Evolutionary conservation across 352 stramenopile genomes (phyloP).

Genomic region (Lagenidium giganteum): DNA sequence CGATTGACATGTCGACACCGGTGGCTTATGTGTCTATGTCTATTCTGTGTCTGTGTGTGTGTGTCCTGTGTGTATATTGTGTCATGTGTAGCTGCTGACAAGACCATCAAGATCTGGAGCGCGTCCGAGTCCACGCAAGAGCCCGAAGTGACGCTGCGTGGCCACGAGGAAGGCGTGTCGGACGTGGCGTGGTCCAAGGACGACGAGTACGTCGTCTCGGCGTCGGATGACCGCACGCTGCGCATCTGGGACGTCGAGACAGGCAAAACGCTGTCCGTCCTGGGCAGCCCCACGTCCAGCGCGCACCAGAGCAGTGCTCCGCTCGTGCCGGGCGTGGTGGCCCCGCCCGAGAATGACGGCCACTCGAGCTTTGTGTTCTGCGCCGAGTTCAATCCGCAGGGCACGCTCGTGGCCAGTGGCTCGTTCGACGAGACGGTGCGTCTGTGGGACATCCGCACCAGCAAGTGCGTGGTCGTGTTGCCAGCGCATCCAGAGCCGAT

Average conservation of each 20-base stretch:
- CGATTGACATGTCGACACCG: too few relatives aligned
- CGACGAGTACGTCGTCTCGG: slow-evolving; percentile 86
- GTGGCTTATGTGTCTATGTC: slow-evolving; percentile 1
- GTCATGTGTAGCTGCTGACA: slow-evolving; percentile 51
- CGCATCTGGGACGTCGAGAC: slow-evolving; percentile 93
- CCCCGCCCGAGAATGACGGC: slow-evolving; percentile 40
- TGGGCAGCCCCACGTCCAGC: slow-evolving; percentile 60
- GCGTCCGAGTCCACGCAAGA: slow-evolving; percentile 10
- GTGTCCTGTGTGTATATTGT: not conserved
- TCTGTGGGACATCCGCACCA: slow-evolving; percentile 94
- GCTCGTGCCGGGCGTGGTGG: slow-evolving; percentile 1
- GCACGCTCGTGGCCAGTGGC: slow-evolving; percentile 86
- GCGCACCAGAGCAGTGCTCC: slow-evolving; percentile 19
- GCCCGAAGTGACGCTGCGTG: slow-evolving; percentile 46
- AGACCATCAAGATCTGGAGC: slow-evolving; percentile 73
- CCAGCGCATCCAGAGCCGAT: slow-evolving; percentile 94
- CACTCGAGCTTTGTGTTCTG: slow-evolving; percentile 96
- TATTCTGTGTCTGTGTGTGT: not conserved
- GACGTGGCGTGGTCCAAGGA: slow-evolving; percentile 90
- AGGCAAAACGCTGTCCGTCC: slow-evolving; percentile 53
- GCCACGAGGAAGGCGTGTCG: slow-evolving; percentile 93
- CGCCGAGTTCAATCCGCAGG: slow-evolving; percentile 91
- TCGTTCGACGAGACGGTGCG: slow-evolving; percentile 95
- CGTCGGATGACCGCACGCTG: slow-evolving; percentile 94
- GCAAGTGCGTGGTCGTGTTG: slow-evolving; percentile 84